Base-by-base conservation (phyloP, 768 basidiomycete genomes). In the Tulasnella sp. region DNA sequence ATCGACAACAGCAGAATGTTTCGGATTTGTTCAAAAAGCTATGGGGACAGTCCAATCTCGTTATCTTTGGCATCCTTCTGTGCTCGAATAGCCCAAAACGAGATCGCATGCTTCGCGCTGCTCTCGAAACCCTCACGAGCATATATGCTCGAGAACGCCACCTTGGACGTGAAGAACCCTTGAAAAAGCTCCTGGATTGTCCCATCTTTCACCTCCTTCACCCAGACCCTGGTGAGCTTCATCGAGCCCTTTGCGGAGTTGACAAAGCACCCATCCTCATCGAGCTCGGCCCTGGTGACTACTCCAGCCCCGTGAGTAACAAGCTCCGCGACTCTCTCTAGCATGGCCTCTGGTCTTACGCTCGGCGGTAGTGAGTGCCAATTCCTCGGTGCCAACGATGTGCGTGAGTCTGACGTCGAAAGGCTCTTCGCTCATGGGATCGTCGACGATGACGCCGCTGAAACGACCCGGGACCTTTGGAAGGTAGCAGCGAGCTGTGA, bases 401-500 rank as follows among this genome's bases (percentile, higher is more conserved):
- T 19, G 24, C 24, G 46, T 48, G 24, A 48, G n/a, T 10, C 10
- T 48, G 19, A 48, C n/a, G 5, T 48, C 46, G 24, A 48, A 48
- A 10, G 46, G 46, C 46, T 48, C 46, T 10, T n/a, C 46, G 10
- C 19, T 21, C 46, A 48, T 48, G n/a, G 46, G 46, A 48, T 48
- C 46, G 10, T 19, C 46, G 5, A 48, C 46, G 10, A 21, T 19
- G n/a, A 10, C 24, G 46, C 46, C 5, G 5, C 46, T 5, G n/a
- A 48, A 48, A n/a, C 19, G n/a, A 10, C 46, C 46, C 15, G 34
- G 15, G 19, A n/a, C 5, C 10, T 10, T 21, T 5, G 46, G 46
- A 10, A 48, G 24, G 46, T 34, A 60, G 41, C 9, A 59, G 60
- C 34, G 43, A 15, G 53, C 60, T 49, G 60, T 55, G 56, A 19